A percentile compares a stretch with the other conserved stretches of the same genome.
Conservation (phyloP, 2,329 filamentous ascomycete genomes). For the Cladosporium sp. region DNA sequence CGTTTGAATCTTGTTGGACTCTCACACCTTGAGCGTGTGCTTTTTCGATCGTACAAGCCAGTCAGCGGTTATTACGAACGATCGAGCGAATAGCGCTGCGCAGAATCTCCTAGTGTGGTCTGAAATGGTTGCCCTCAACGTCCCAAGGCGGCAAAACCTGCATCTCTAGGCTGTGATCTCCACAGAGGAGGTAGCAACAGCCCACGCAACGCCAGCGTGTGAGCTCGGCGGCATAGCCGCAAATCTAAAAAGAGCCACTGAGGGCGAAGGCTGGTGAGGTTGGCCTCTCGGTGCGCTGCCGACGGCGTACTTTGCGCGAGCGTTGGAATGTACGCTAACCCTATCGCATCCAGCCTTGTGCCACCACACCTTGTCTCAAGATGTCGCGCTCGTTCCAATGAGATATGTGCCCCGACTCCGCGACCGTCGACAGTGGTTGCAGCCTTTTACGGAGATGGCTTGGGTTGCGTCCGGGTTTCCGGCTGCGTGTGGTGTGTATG, state of each 20-base stretch:
- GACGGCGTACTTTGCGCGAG: conserved; percentile 14
- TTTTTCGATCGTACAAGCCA: conserved; percentile 6
- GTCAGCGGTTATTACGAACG: background rate
- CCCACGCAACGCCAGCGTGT: background rate
- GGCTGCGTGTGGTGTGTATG: conserved; percentile 2
- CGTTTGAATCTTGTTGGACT: conserved; percentile 6
- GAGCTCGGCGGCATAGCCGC: conserved; percentile 6
- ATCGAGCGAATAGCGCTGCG: conserved; percentile 6
- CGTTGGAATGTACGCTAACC: conserved; percentile 24
- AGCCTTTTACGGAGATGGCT: conserved; percentile 25
- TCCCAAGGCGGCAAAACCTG: conserved; percentile 9
- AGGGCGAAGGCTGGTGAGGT: background rate
- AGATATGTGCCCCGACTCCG: conserved; percentile 3
- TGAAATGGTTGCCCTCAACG: background rate
- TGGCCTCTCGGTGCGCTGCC: conserved; percentile 23
- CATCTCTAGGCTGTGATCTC: background rate
- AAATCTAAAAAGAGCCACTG: conserved; percentile 12
- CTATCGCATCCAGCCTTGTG: conserved; percentile 23
- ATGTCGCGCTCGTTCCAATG: conserved; percentile 19
- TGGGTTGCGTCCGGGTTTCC: conserved; percentile 12
- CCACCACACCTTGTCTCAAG: conserved; percentile 27
- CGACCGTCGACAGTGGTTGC: conserved; percentile 12
- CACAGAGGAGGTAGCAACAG: conserved; percentile 1
- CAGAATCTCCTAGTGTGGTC: background rate
- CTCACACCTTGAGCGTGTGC: conserved; percentile 4